Base-by-base conservation (phyloP, 176 grass and related monocot genomes). In the Canna indica region DNA sequence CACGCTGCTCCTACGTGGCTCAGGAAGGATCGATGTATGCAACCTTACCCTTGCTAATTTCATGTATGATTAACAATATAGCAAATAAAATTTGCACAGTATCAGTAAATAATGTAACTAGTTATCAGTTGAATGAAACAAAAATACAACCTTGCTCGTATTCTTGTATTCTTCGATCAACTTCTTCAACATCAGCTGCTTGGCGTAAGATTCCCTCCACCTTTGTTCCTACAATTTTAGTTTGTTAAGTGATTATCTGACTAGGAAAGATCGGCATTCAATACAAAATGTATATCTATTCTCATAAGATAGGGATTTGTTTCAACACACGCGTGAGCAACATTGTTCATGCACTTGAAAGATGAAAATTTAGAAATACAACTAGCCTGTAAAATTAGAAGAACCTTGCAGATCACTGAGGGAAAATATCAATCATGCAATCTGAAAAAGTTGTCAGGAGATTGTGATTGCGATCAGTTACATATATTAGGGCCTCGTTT, bases 121-220 rank as follows among this genome's bases (percentile, higher is more conserved):
- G 28, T 62, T 33, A 62, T 62, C 11, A 58, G 10, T 62, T 6
- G 29, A 48, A 48, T 70, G 68, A 48, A 48, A 39, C 35, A 66
- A 38, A 7, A 25, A 66, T 16, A 28, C 68, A 86, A 99, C 95
- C 95, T 94, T 99, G 80, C 71, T 99, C 95, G 41, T 94, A 99
- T 81, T 99, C 95, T 73, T 82, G 83, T 70, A 99, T 80, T 88
- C 95, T 94, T 67, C 71, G 72, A 86, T 99, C 87, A 59, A 99
- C 95, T 83, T 94, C 90, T 53, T 94, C 95, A 36, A 94, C 95
- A 82, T 90, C 90, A 78, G 95, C 95, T 70, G 95, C 84, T 68
- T 99, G 90, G 41, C 95, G 87, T 46, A 99, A 94, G 73, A 99
- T 99, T 71, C 95, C 95, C 74, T 99, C 95, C 45, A 88, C 83